These are phyloP conservation scores for Pseudogymnoascus sp. DNA, from an alignment of 2,329 filamentous ascomycete genomes.

Conservation along the genomic window DNA sequence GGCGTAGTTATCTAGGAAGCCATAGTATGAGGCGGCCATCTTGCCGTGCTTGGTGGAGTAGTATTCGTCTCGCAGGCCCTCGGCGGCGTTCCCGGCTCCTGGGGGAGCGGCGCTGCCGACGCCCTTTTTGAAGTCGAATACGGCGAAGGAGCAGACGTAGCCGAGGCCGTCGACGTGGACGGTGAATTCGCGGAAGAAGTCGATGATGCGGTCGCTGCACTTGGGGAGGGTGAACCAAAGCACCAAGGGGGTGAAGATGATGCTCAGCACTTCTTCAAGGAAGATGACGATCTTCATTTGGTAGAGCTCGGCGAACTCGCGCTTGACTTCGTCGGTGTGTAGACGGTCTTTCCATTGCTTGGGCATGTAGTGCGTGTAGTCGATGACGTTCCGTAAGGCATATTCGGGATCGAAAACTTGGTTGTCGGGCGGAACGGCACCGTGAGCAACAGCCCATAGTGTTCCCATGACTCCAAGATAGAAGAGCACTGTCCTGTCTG, in stretches of 20 bases:
- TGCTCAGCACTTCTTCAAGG: conserved; percentile 82
- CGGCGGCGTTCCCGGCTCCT: conserved; percentile 26
- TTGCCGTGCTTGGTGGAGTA: conserved; percentile 94
- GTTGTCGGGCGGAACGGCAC: conserved; percentile 79
- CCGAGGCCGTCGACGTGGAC: conserved; percentile 94
- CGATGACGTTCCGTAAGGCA: conserved; percentile 78
- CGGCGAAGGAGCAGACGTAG: conserved; percentile 93
- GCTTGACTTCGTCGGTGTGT: conserved; percentile 89
- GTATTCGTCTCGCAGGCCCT: conserved; percentile 82
- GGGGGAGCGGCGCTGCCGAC: conserved; percentile 34
- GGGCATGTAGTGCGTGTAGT: conserved; percentile 88
- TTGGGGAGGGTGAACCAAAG: conserved; percentile 79
- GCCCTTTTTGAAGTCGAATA: conserved; percentile 92
- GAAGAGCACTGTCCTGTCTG: conserved; percentile 81
- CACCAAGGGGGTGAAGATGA: conserved; percentile 84
- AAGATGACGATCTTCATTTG: conserved; percentile 91
- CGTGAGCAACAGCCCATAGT: conserved; percentile 75
- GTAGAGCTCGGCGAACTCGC: conserved; percentile 84
- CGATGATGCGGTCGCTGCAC: conserved; percentile 86
- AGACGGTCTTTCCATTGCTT: conserved; percentile 80
- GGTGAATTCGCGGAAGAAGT: conserved; percentile 97
- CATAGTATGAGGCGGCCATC: conserved; percentile 95
- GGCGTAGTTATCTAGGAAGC: conserved; percentile 88
- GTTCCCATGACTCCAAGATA: conserved; percentile 78
- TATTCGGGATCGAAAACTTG: conserved; percentile 87